Evolutionary conservation across 1,139 yeast genomes (phyloP).

Genomic region (Wickerhamomyces sp.): DNA sequence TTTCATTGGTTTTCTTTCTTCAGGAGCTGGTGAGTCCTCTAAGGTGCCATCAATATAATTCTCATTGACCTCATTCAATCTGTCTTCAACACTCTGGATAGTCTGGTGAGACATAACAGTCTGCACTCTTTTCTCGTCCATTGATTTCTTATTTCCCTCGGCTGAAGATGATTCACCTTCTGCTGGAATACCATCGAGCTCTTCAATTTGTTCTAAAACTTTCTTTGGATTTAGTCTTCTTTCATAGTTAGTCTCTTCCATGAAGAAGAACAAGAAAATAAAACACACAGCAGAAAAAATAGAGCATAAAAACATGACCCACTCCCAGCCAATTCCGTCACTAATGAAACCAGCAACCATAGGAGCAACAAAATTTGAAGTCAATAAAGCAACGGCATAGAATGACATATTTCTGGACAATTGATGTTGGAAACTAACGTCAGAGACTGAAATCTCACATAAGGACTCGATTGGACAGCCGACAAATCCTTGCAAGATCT

Average conservation of each 20-base stretch:
- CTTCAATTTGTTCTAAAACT: conserved; percentile 4
- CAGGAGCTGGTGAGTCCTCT: conserved; percentile 8
- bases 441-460: conserved; percentile 47
- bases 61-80: conserved; percentile 22
- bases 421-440: conserved; percentile 48
- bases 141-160: conserved; percentile 2
- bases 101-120: conserved; percentile 20
- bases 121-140: conserved; percentile 14
- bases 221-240: conserved; percentile 25
- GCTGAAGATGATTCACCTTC: conserved; percentile 4
- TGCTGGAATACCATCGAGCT: conserved; percentile 11
- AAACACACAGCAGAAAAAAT: conserved; percentile 45
- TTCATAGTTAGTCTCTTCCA: conserved; percentile 44
- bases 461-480: conserved; percentile 54
- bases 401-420: conserved; percentile 45
- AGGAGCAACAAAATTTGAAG: conserved; percentile 40
- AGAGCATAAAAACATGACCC: conserved; percentile 39
- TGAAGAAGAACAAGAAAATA: conserved; percentile 36
- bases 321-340: conserved; percentile 44
- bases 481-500: conserved; percentile 42
- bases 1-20: conserved; percentile 22
- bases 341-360: conserved; percentile 46
- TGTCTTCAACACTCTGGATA: conserved; percentile 18
- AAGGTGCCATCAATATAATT: conserved; percentile 9
- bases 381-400: conserved; percentile 37